Evolutionary conservation across 2,329 filamentous ascomycete species (phyloP).

Genomic region (Cladosporium sp.): DNA sequence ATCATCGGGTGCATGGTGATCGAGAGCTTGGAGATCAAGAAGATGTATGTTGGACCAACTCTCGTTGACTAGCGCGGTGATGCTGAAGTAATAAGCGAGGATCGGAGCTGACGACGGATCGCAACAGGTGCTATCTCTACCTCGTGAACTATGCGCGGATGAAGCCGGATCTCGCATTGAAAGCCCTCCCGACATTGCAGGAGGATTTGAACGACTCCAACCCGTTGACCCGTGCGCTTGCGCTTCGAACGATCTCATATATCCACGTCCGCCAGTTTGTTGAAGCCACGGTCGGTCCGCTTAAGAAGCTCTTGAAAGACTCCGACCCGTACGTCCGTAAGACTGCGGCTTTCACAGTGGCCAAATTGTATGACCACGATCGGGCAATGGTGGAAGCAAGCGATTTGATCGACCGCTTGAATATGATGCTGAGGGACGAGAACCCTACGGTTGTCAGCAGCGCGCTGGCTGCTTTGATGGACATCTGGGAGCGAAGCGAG

Average conservation of each 20-base stretch:
- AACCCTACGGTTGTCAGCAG: slow-evolving; percentile 97
- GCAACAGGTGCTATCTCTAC: slow-evolving; percentile 87
- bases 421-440: slow-evolving; percentile 86
- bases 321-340: slow-evolving; percentile 95
- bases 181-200: slow-evolving; percentile 84
- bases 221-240: slow-evolving; percentile 86
- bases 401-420: slow-evolving; percentile 88
- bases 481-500: slow-evolving; percentile 98
- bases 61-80: background rate
- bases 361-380: slow-evolving; percentile 97
- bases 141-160: slow-evolving; percentile 95
- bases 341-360: slow-evolving; percentile 92
- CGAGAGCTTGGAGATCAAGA: slow-evolving; percentile 95
- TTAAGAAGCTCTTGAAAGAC: slow-evolving; percentile 82
- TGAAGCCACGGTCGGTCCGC: slow-evolving; percentile 80
- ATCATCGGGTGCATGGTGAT: slow-evolving; percentile 95
- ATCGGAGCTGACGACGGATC: slow-evolving; percentile 34
- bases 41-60: slow-evolving; percentile 70
- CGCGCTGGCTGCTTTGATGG: slow-evolving; percentile 85
- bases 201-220: slow-evolving; percentile 94
- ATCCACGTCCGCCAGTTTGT: slow-evolving; percentile 96
- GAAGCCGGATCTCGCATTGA: slow-evolving; percentile 90
- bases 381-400: slow-evolving; percentile 84
- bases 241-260: slow-evolving; percentile 94
- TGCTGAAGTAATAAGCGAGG: background rate